Conservation (phyloP, 2,329 filamentous ascomycete species). For the Pestalotiopsis sp. region DNA sequence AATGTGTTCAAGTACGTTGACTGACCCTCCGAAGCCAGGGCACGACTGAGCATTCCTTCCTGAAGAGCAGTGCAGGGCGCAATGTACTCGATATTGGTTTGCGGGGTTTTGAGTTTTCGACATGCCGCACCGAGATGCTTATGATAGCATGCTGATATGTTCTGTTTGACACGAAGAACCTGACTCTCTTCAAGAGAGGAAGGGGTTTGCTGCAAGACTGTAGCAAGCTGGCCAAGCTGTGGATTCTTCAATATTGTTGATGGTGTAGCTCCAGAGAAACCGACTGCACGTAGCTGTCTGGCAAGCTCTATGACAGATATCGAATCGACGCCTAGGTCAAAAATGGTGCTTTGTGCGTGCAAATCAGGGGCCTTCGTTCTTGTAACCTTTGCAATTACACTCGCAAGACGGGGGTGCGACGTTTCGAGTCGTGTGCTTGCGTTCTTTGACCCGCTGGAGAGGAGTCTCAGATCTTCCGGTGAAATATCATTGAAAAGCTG, state of each 20-base stretch:
- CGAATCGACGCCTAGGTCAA: constrained; percentile 86
- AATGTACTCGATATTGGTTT: constrained; percentile 67
- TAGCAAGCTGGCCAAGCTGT: constrained; percentile 48
- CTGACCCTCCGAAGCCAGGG: constrained; percentile 52
- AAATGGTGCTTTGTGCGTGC: constrained; percentile 66
- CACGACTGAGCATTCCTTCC: constrained; percentile 79
- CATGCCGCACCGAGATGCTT: constrained; percentile 57
- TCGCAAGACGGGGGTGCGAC: constrained; percentile 49
- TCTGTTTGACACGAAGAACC: constrained; percentile 56
- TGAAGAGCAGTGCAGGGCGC: constrained; percentile 85
- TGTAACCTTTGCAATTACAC: constrained; percentile 56
- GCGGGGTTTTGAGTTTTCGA: constrained; percentile 50
- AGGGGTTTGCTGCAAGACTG: constrained; percentile 29
- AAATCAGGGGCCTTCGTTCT: constrained; percentile 45
- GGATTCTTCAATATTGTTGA: constrained; percentile 68
- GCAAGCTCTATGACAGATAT: constrained; percentile 78
- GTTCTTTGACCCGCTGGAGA: constrained; percentile 40
- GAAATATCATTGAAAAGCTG: constrained; percentile 65
- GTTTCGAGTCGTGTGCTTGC: constrained; percentile 27
- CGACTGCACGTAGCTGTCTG: constrained; percentile 61
- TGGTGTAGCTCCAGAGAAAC: constrained; percentile 62
- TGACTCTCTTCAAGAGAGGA: constrained; percentile 15
- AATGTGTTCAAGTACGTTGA: constrained; percentile 80
- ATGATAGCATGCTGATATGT: constrained; percentile 65
- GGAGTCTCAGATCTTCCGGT: constrained; percentile 59